Evolutionary conservation across 2,329 filamentous ascomycete species (phyloP).

Genomic region (Penicillium aurantiogriseum): DNA sequence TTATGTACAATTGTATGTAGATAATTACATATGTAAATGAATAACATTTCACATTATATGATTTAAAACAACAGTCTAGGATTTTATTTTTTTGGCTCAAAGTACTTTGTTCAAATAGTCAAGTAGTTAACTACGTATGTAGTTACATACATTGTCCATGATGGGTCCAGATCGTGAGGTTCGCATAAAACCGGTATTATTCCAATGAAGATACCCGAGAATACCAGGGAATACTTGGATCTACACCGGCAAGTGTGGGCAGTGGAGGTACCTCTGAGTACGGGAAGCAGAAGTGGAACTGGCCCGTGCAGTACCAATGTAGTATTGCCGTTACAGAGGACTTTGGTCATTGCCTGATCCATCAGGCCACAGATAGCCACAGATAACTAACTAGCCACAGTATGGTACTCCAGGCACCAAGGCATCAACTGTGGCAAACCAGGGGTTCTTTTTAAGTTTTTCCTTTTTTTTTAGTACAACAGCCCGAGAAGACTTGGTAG

Average conservation of each 20-base stretch:
- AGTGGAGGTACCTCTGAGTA: conserved; percentile 14
- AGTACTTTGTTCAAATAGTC: too few species aligned
- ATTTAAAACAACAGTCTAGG: too few species aligned
- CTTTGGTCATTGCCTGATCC: not conserved
- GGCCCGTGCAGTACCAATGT: not conserved
- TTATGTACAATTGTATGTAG: too few species aligned
- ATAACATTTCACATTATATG: too few species aligned
- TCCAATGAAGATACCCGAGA: not conserved
- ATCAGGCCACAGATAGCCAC: not conserved
- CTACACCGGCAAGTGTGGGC: conserved; percentile 8
- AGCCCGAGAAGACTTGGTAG: too few species aligned
- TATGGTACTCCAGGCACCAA: not conserved
- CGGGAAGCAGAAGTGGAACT: conserved; percentile 6
- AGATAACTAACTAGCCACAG: not conserved
- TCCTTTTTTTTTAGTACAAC: not conserved
- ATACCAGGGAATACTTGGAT: conserved; percentile 11
- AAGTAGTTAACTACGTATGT: too few species aligned
- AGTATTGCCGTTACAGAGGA: not conserved
- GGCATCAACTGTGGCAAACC: conserved; percentile 1
- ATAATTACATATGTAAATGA: too few species aligned
- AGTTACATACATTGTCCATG: not conserved
- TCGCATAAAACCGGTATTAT: not conserved
- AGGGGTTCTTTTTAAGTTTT: not conserved
- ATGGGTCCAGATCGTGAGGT: conserved; percentile 1
- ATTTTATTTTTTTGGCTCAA: too few species aligned